Evolutionary conservation across 345 rosid species (phyloP), one percentile per base, ranked within the genome.

Genomic region (Brassica nigra): DNA sequence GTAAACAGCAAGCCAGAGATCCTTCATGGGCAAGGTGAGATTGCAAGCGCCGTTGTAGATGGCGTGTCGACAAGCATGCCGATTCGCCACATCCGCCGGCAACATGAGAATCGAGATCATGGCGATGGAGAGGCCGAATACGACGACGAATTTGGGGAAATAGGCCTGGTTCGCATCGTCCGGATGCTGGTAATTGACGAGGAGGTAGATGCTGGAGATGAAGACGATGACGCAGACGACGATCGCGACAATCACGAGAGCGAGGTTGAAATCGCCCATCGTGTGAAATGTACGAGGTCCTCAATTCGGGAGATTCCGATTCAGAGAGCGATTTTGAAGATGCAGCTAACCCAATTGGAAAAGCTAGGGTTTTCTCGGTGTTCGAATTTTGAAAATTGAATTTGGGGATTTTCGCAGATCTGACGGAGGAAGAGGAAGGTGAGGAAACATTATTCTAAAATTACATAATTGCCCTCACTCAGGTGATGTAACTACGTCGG

Each of bases 231-330:
- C 84, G 86, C 98, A 93, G 23, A 95, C 90, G 18, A 95, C 91
- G 64, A 92, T 83, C 67, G 99, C 99, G 61, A 95, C 97, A 81
- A 95, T 90, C 82, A 95, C 91, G 84, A 95, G 89, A 84, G 99
- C 98, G 90, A 95, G 97, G 82, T 95, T 95, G 80, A 95, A 95
- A 89, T 95, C 99, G 87, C 98, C 93, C 99, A 95, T 95, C 70
- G 82, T 73, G 74, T 58, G 14, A 1, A 69, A 37, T 80, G 66
- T 49, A 28, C 39, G 18, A 62, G 49, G 66, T 62, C 15, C 10
- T 10, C 62, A 73, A 71, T 80, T 76, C 80, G 30, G 80, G 84
- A 18, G n/a, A 31, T 44, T 78, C 15, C 20, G 49, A 77, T 62
- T 6, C 68, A 80, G 71, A 66, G 80, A 71, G 72, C 55, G 63